phyloP scores from a whole-genome alignment of 306 rosid genomes.

The Myrica gale region DNA sequence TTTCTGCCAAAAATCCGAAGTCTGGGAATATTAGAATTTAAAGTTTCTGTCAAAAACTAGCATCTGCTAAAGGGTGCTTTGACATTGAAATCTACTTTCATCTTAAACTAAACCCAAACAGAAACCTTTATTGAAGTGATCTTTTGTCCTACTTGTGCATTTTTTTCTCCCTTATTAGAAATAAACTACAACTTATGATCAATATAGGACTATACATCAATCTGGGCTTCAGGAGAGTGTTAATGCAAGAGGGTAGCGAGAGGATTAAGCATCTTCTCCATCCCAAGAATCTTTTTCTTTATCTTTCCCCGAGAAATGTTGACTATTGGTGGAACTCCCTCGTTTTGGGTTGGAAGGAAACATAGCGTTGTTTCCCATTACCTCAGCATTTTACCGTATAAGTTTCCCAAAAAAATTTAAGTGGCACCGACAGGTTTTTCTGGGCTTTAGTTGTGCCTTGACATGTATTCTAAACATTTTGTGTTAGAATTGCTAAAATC shows the following conservation, averaged over 20 bases:
- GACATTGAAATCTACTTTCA: background rate
- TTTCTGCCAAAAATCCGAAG: slow-evolving; percentile 11
- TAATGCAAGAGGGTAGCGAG: background rate
- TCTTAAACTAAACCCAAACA: slow-evolving; percentile 10
- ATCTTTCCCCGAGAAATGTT: slow-evolving; percentile 11
- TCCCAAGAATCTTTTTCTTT: background rate
- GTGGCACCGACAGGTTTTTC: background rate
- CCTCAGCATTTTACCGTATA: background rate
- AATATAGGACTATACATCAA: background rate
- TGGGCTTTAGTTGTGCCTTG: background rate
- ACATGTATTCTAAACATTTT: background rate
- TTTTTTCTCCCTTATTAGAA: background rate
- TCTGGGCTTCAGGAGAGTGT: background rate
- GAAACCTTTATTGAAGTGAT: background rate
- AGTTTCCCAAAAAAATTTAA: background rate
- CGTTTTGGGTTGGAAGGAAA: background rate
- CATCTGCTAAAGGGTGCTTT: background rate
- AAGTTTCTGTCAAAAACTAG: slow-evolving; percentile 5
- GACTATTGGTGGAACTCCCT: background rate
- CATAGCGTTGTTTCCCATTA: background rate
- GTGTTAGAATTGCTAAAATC: background rate
- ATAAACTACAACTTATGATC: background rate
- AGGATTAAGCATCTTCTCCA: background rate
- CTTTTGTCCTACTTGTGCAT: background rate
- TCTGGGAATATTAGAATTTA: too few species aligned